Percentiles rank a stretch among this genome's conserved stretches.
Evolutionary conservation across 2,329 filamentous ascomycete genomes (phyloP).

Genomic region (Samsoniella hepiali): DNA sequence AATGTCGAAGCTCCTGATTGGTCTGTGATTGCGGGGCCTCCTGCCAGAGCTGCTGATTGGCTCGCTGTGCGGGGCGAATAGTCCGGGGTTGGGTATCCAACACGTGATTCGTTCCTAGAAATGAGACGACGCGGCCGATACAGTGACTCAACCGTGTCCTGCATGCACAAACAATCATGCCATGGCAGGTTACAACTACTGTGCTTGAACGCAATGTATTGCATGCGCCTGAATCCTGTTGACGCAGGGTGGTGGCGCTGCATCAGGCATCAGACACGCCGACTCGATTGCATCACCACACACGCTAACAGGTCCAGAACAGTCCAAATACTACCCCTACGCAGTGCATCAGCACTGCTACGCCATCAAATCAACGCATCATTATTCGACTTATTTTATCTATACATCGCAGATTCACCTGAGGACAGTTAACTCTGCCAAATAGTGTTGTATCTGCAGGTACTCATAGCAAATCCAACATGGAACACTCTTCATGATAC

Average conservation of each 20-base stretch:
- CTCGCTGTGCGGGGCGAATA: constrained; percentile 27
- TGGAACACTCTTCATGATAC: no score
- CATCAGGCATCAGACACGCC: not conserved
- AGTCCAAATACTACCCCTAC: not conserved
- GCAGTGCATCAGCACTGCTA: no score
- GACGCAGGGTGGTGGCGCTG: not conserved
- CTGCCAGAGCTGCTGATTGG: constrained; percentile 31
- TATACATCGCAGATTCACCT: no score
- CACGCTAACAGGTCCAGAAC: not conserved
- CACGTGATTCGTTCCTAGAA: constrained; percentile 19
- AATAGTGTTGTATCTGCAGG: no score
- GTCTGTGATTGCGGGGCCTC: not conserved
- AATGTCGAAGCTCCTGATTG: constrained; percentile 3
- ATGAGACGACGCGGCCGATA: constrained; percentile 10
- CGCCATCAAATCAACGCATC: no score
- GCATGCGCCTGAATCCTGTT: constrained; percentile 2
- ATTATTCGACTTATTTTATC: no score
- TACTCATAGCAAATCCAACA: no score
- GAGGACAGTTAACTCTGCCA: no score
- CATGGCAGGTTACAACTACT: not conserved
- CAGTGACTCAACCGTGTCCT: not conserved
- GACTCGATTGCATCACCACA: constrained; percentile 4
- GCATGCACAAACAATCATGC: not conserved
- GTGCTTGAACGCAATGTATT: not conserved
- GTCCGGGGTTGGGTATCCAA: constrained; percentile 19